Percentiles rank a stretch among this genome's conserved stretches.
Conservation (phyloP, 495 filamentous ascomycete genomes). For the Staphylotrichum tortipilum region DNA sequence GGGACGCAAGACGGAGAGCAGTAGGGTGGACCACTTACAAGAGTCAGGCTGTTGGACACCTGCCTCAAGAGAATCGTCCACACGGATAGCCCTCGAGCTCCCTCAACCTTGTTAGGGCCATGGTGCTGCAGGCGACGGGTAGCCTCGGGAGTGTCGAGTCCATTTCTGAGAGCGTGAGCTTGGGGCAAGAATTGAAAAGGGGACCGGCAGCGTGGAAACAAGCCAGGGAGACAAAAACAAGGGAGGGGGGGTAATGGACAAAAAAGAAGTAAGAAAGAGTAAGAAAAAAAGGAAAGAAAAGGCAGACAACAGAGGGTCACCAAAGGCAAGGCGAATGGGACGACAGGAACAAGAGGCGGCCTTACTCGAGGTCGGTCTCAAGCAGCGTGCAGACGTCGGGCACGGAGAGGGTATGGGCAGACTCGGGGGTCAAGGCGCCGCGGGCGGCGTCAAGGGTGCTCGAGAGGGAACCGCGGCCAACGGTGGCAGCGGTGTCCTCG, state of each 20-base stretch:
- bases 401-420: constrained; percentile 21
- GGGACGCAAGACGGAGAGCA: not conserved
- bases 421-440: constrained; percentile 13
- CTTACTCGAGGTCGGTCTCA: constrained; percentile 19
- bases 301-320: too few relatives aligned
- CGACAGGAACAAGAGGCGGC: not conserved
- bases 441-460: constrained; percentile 5
- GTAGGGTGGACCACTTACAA: constrained; percentile 14
- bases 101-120: constrained; percentile 46
- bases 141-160: constrained; percentile 33
- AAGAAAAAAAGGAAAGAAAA: not conserved
- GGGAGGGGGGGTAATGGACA: too few relatives aligned
- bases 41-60: constrained; percentile 44
- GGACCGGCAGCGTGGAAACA: too few relatives aligned
- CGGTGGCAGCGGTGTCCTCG: constrained; percentile 1
- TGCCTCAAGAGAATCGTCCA: constrained; percentile 50
- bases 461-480: constrained; percentile 5
- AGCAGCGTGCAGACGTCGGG: constrained; percentile 19
- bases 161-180: constrained; percentile 23
- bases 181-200: too few relatives aligned
- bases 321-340: too few relatives aligned
- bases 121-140: constrained; percentile 36
- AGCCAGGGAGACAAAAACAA: too few relatives aligned
- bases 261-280: too few relatives aligned
- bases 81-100: constrained; percentile 41